Evolutionary conservation across 1,139 yeast species (phyloP), one percentile per base, ranked within the genome.

Genomic region (Meyerozyma elateridarum): DNA sequence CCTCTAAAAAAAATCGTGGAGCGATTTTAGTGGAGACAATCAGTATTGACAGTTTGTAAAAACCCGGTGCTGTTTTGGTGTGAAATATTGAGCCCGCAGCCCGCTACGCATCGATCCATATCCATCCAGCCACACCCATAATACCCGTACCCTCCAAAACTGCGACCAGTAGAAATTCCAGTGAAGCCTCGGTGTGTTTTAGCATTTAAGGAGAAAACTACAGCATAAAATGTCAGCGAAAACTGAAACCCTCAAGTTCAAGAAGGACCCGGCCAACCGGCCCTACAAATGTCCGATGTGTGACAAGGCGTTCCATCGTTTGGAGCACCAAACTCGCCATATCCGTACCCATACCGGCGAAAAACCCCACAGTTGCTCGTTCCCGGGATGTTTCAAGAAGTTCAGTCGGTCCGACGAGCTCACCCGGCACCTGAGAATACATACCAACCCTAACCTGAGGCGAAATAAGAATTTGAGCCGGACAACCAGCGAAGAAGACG

Each of bases 311-410:
- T 70, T 81, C 50, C 82, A 76, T 48, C 59, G 84, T 40, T 51
- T 76, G 33, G 84, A 77, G 49, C 84, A 80, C 51, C 80, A 79
- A 49, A 76, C 85, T 6, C 70, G 88, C 44, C 89, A 81, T 48
- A 79, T 78, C 48, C 60, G 84, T 38, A 77, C 81, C 24, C 84
- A 78, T 47, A 78, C 85, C 1, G 85, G 85, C 16, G 84, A 79
- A 49, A 78, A 83, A 44, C 91, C 91, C 8, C 85, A 81, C 51
- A 75, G 71, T 16, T 83, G 93, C 55, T 72, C 76, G 19, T 78
- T 64, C 40, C 77, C 83, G 3, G 80, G 80, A 6, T 83, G 91
- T 52, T 51, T 66, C 27, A 81, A 81, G 54, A 64, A 77, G 39
- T 82, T 82, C 53, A 72, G 80, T 36, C 62, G 89, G 39, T 65